phyloP scores from a whole-genome alignment of 2,329 filamentous ascomycete species.

The Lachnellula arida region DNA sequence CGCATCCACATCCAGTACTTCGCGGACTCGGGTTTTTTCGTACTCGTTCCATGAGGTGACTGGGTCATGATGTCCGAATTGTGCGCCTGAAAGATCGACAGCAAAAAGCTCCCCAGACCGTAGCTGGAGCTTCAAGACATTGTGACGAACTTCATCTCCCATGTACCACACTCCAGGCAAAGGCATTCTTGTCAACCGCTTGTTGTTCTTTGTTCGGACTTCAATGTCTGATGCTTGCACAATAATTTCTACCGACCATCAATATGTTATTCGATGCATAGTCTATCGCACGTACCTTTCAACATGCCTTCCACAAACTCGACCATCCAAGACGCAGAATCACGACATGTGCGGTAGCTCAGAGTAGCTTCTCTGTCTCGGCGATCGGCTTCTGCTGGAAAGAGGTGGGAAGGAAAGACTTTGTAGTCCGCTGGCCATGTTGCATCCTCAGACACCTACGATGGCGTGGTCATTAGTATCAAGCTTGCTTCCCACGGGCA shows the following conservation, averaged over 20 bases:
- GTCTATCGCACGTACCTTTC: not conserved
- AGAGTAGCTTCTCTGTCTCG: not conserved
- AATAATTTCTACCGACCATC: not conserved
- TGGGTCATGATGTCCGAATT: constrained; percentile 1
- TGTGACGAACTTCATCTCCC: not conserved
- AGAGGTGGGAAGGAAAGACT: not conserved
- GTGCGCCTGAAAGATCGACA: constrained; percentile 1
- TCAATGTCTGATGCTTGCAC: not conserved
- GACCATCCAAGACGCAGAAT: not conserved
- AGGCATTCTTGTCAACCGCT: not conserved
- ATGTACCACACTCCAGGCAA: not conserved
- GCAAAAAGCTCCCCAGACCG: constrained; percentile 3
- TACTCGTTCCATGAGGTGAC: not conserved
- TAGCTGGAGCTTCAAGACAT: constrained; percentile 2
- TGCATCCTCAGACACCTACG: not conserved
- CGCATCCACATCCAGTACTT: not conserved
- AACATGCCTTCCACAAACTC: not conserved
- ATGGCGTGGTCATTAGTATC: not conserved
- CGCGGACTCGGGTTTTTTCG: not conserved
- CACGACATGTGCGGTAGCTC: not conserved
- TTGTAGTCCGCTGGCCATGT: not conserved
- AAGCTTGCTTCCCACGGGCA: not conserved
- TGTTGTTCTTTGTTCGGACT: not conserved
- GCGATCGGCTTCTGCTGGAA: not conserved
- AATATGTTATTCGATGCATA: not conserved